Evolutionary conservation across 805 yeast species (phyloP).

Genomic region (Metschnikowia vanudenii): DNA sequence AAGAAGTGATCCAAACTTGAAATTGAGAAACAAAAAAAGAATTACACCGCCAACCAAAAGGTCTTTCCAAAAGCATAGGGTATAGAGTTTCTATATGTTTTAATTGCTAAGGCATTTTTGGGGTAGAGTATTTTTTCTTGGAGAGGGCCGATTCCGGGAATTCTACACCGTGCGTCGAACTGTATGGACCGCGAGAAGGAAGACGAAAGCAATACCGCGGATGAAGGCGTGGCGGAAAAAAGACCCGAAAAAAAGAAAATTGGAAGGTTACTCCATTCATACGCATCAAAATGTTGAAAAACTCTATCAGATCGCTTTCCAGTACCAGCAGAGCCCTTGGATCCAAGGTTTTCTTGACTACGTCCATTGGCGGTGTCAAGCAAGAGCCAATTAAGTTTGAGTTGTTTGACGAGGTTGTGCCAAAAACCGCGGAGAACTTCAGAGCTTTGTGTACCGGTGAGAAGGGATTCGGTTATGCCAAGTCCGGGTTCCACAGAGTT

Average conservation of each 20-base stretch:
- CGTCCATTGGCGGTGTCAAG: conserved; percentile 42
- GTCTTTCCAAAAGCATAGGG: not conserved
- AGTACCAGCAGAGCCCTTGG: conserved; percentile 45
- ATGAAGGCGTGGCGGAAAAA: not conserved
- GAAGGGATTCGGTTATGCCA: conserved; percentile 88
- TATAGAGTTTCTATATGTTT: not conserved
- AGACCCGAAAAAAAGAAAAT: not conserved
- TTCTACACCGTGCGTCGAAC: not conserved
- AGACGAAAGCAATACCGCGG: not conserved
- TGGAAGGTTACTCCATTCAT: not conserved
- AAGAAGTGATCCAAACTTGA: not conserved
- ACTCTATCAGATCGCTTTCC: conserved; percentile 48
- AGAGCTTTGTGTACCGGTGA: conserved; percentile 93
- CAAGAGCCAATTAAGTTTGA: conserved; percentile 50
- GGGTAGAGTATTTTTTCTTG: not conserved
- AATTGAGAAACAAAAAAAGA: not conserved
- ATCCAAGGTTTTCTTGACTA: conserved; percentile 56
- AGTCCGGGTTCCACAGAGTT: conserved; percentile 92
- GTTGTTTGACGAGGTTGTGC: conserved; percentile 85
- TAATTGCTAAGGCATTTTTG: too few species aligned
- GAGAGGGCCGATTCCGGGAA: not conserved
- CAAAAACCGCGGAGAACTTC: conserved; percentile 96
- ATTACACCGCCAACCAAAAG: too few species aligned
- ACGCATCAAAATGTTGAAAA: conserved; percentile 5
- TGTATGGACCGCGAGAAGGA: not conserved